Evolutionary conservation across 73 alveolate genomes (phyloP).

Genomic region (Effrenium voratum): DNA sequence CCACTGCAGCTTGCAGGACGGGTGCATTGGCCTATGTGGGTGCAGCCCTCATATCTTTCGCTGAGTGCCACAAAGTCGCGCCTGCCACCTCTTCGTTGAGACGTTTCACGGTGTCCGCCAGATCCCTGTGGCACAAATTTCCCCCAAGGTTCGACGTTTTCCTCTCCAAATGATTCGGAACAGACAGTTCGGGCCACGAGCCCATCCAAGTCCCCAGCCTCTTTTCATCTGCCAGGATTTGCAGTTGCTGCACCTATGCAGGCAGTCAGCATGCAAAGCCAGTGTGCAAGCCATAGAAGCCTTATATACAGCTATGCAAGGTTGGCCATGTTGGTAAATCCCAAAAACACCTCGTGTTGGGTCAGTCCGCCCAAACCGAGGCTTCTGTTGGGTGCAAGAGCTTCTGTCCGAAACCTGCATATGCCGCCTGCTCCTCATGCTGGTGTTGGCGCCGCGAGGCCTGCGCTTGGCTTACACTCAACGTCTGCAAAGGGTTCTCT

Average conservation of each 20-base stretch:
- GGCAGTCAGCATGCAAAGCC: not conserved
- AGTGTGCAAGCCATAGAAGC: not conserved
- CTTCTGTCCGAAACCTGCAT: not conserved
- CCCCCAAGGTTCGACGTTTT: not conserved
- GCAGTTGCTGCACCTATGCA: not conserved
- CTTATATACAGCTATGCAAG: not conserved
- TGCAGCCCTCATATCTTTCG: no score
- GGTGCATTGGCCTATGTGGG: no score
- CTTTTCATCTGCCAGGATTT: not conserved
- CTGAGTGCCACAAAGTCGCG: no score
- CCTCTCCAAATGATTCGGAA: not conserved
- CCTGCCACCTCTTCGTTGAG: not conserved
- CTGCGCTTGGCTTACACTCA: not conserved
- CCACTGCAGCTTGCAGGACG: no score
- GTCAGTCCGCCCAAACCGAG: not conserved
- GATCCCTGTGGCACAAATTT: not conserved
- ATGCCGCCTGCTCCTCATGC: conserved; percentile 26
- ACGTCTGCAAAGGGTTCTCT: no score
- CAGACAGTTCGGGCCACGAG: not conserved
- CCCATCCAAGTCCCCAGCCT: not conserved
- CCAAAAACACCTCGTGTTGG: not conserved
- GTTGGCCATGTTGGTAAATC: no score
- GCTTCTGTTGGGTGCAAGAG: not conserved
- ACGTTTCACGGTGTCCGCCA: conserved; percentile 16
- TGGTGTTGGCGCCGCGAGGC: conserved; percentile 29